These are phyloP conservation scores for Podospora sp. DNA, from an alignment of 495 filamentous ascomycete genomes.

Conservation along the genomic window DNA sequence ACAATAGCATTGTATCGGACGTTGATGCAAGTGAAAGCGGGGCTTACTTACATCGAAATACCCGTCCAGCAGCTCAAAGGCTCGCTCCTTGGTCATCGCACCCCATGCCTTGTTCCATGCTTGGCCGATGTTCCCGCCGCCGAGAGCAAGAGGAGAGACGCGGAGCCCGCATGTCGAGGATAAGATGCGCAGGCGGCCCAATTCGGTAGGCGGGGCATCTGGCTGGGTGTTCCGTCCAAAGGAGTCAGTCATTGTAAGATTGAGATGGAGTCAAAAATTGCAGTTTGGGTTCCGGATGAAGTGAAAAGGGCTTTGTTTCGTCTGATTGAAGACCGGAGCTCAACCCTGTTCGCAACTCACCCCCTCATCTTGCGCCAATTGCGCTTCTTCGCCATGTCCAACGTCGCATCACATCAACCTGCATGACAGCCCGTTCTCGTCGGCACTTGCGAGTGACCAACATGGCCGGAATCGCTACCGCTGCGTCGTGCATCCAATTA, in stretches of 20 bases:
- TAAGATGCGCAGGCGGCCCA: conserved; percentile 61
- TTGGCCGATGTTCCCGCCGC: conserved; percentile 64
- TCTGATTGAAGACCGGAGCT: not conserved
- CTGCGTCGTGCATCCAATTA: too few relatives aligned
- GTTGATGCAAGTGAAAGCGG: not conserved
- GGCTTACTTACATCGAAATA: not conserved
- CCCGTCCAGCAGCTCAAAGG: conserved; percentile 8
- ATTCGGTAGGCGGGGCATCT: conserved; percentile 47
- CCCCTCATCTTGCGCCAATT: not conserved
- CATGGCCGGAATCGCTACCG: too few relatives aligned
- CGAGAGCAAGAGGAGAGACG: conserved; percentile 63
- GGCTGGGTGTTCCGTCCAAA: not conserved
- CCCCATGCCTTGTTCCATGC: conserved; percentile 22
- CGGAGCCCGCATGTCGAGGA: conserved; percentile 59
- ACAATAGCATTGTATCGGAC: not conserved
- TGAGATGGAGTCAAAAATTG: not conserved
- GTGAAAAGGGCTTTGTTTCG: not conserved
- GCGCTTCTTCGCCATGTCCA: too few relatives aligned
- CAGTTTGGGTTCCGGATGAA: not conserved
- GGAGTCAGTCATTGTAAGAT: not conserved
- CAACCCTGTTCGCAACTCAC: too few relatives aligned
- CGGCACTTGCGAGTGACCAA: too few relatives aligned
- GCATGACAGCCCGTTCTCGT: too few relatives aligned
- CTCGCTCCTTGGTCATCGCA: conserved; percentile 6
- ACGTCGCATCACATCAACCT: not conserved